phyloP scores from a whole-genome alignment of 2,329 filamentous ascomycete species.

The Gliomastix tumulicola region DNA sequence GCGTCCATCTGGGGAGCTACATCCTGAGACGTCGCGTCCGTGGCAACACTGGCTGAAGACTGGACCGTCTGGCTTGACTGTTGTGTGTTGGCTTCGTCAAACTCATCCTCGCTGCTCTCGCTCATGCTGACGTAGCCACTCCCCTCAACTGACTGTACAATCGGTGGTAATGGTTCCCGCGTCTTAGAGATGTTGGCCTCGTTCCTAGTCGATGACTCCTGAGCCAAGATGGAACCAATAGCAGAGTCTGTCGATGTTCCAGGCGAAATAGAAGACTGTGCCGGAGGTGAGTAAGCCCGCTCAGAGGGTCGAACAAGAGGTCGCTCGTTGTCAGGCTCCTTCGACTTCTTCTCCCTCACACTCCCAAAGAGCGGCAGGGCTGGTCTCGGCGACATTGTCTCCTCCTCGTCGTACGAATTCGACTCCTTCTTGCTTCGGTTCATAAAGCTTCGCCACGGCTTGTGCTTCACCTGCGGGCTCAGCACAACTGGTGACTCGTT shows the following conservation, averaged over 20 bases:
- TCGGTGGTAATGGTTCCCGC: conserved; percentile 61
- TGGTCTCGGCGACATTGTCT: conserved; percentile 67
- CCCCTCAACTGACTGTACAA: conserved; percentile 64
- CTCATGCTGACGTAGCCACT: conserved; percentile 57
- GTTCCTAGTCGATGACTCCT: conserved; percentile 46
- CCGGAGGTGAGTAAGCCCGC: conserved; percentile 16
- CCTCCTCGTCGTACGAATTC: conserved; percentile 48
- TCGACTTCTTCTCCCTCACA: conserved; percentile 55
- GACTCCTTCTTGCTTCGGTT: conserved; percentile 44
- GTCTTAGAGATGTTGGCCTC: conserved; percentile 49
- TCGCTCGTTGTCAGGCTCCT: conserved; percentile 42
- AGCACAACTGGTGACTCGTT: conserved; percentile 29
- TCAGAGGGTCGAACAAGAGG: conserved; percentile 49
- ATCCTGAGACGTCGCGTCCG: no score
- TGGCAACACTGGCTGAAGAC: no score
- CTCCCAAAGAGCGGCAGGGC: conserved; percentile 71
- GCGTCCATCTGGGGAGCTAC: no score
- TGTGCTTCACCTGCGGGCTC: conserved; percentile 27
- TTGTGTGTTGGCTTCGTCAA: not conserved
- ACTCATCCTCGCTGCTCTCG: conserved; percentile 19
- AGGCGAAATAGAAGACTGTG: conserved; percentile 4
- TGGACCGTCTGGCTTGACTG: no score
- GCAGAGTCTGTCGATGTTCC: conserved; percentile 41
- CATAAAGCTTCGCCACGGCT: conserved; percentile 45
- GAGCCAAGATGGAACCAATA: conserved; percentile 46